Evolutionary conservation across 495 filamentous ascomycete species (phyloP).

Genomic region (Tuber aestivum): DNA sequence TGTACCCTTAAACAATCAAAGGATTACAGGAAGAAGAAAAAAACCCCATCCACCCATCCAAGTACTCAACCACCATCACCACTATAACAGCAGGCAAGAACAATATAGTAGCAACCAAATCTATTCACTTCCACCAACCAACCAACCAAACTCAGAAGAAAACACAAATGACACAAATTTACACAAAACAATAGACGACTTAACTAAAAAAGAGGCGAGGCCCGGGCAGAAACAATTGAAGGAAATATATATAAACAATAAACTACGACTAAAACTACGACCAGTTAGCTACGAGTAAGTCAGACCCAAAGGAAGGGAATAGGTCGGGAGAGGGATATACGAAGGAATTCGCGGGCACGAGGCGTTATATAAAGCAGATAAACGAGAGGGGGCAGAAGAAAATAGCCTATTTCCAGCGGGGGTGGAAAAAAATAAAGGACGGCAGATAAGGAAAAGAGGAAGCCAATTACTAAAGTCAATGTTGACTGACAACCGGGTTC

Average conservation of each 20-base stretch:
- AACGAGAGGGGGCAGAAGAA: not conserved
- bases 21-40: too few relatives aligned
- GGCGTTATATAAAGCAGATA: not conserved
- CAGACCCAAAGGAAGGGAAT: not conserved
- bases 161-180: not conserved
- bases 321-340: not conserved
- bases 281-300: not conserved
- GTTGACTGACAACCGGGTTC: not conserved
- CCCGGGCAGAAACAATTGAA: not conserved
- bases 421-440: not conserved
- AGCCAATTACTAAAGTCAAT: not conserved
- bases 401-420: not conserved
- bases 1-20: too few relatives aligned
- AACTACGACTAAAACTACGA: not conserved
- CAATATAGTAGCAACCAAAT: not conserved
- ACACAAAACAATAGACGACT: not conserved
- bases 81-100: not conserved
- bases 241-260: not conserved
- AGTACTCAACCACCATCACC: not conserved
- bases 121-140: conserved; percentile 1
- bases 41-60: not conserved
- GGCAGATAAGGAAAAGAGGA: not conserved
- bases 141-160: not conserved
- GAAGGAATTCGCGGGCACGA: not conserved
- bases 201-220: not conserved